Evolutionary conservation across 768 basidiomycete species (phyloP).

Genomic region (Lactifluus piperatus): DNA sequence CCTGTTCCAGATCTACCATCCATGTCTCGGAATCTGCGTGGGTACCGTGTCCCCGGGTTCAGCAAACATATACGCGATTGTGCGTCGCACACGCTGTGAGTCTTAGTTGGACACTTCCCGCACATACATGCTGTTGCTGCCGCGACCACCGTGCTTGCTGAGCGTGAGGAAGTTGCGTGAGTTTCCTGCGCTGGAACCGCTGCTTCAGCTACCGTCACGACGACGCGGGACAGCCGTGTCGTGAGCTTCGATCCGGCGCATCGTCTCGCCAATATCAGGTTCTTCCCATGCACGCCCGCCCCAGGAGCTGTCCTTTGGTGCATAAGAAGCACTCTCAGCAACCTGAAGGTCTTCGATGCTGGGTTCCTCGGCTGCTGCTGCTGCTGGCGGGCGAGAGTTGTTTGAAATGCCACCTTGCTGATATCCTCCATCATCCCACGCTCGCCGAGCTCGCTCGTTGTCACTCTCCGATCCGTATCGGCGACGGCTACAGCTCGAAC

Average conservation of each 20-base stretch:
- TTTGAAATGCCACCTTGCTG: neutral
- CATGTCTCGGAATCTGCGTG: neutral
- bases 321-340: neutral
- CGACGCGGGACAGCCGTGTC: slow-evolving; percentile 4
- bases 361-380: slow-evolving; percentile 21
- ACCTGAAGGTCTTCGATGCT: slow-evolving; percentile 28
- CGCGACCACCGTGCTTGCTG: neutral
- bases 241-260: slow-evolving; percentile 25
- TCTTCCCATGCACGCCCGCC: slow-evolving; percentile 34
- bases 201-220: slow-evolving; percentile 15
- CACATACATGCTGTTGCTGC: neutral
- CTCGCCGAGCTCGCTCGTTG: slow-evolving; percentile 2
- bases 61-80: slow-evolving; percentile 29
- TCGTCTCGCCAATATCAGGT: slow-evolving; percentile 28
- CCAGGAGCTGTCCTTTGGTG: slow-evolving; percentile 22
- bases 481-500: neutral
- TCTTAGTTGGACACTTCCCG: slow-evolving; percentile 18
- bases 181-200: neutral
- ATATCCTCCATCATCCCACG: neutral
- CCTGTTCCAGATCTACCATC: no score
- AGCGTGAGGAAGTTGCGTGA: neutral
- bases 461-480: slow-evolving; percentile 8
- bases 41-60: neutral
- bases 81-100: slow-evolving; percentile 13
- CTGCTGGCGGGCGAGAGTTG: no score